Evolutionary conservation across 2,329 filamentous ascomycete species (phyloP), one percentile per base, ranked within the genome.

Genomic region (Mariannaea sp.): DNA sequence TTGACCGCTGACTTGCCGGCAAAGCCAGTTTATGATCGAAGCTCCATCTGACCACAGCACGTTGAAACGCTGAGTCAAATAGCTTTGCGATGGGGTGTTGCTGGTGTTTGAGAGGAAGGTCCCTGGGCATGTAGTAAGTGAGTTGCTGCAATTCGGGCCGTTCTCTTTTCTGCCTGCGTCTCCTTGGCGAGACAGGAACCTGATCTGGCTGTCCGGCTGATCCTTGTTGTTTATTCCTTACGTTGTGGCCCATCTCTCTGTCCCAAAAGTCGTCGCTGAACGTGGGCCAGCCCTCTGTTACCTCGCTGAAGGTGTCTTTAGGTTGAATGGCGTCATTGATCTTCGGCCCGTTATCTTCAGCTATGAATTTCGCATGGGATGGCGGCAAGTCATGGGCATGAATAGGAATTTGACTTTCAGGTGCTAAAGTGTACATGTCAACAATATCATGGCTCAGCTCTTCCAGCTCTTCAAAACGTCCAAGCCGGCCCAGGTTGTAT

Each of bases 81-180:
- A 83, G 68, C 30, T 70, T 70, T 33, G 71, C 73, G 6, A 83
- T 50, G 2, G 80, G 80, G 53, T 83, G 80, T 10, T 72, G 61
- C 1, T 67, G 69, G 46, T 76, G 73, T 8, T 58, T 55, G 19
- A 73, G 65, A 1, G 75, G 71, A 10, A 82, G 65, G 48, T 82
- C 79, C 20, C 62, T 66, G 13, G 66, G 70, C 41, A 70, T 76
- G 45, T 56, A 65, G 14, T 60, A 49, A 8, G 45, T 19, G 12
- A 46, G 46, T 29, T 53, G 40, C 2, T 29, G 13, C 6, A 12
- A 39, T 14, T 14, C 19, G 19, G 24, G 20, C 29, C n/a, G 13
- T 7, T 41, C 2, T 27, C 19, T 10, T 17, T 35, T 12, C 13
- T 40, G 26, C 10, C 5, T n/a, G n/a, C n/a, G 43, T 19, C 12